These are phyloP conservation scores for Talaromyces wortmannii DNA, from an alignment of 495 filamentous ascomycete genomes.

Conservation along the genomic window DNA sequence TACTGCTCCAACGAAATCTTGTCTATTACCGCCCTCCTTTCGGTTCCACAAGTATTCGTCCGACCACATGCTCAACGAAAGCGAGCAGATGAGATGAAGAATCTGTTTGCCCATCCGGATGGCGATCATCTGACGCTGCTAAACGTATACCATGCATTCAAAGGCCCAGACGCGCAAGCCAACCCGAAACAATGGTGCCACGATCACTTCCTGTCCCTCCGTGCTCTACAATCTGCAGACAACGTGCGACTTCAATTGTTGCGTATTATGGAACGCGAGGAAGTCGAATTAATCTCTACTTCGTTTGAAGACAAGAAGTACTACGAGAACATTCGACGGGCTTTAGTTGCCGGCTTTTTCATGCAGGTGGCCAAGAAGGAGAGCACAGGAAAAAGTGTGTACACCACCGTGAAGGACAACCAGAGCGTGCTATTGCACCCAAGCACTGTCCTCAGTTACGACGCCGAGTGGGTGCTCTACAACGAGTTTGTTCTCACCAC, in stretches of 20 bases:
- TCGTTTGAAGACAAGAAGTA: conserved; percentile 94
- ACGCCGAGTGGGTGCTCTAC: conserved; percentile 95
- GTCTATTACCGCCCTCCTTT: conserved; percentile 88
- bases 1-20: conserved; percentile 98
- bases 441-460: conserved; percentile 74
- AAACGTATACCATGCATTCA: conserved; percentile 98
- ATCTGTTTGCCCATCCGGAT: conserved; percentile 82
- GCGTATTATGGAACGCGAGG: conserved; percentile 92
- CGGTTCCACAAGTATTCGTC: conserved; percentile 90
- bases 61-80: conserved; percentile 77
- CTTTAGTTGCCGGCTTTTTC: conserved; percentile 94
- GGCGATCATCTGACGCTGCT: conserved; percentile 95
- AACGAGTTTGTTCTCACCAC: conserved; percentile 97
- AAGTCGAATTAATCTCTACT: conserved; percentile 77
- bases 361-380: conserved; percentile 99
- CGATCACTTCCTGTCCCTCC: conserved; percentile 91
- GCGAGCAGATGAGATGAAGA: conserved; percentile 97
- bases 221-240: conserved; percentile 84
- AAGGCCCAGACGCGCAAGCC: conserved; percentile 59
- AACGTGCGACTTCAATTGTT: conserved; percentile 86
- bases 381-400: conserved; percentile 62
- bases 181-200: conserved; percentile 90
- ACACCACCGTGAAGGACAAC: conserved; percentile 93
- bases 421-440: conserved; percentile 88
- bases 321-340: conserved; percentile 92